Percentiles rank a stretch among this genome's conserved stretches.
phyloP scores from a whole-genome alignment of 2,329 filamentous ascomycete genomes.

The Cladosporium sp. region DNA sequence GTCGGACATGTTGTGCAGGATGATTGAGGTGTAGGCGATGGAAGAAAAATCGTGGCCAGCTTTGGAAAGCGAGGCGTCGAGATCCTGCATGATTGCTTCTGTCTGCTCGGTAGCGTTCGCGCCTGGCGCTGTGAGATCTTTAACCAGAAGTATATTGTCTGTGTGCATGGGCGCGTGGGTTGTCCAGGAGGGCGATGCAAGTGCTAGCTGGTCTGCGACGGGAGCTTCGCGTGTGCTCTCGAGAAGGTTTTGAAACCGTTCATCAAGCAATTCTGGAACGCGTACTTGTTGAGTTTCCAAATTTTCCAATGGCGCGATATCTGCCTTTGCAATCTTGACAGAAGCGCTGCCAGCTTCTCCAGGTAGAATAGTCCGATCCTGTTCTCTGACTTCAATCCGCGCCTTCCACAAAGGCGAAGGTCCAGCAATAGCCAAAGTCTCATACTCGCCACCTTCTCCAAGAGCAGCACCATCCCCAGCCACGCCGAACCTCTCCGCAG shows the following conservation, averaged over 20 bases:
- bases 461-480: constrained; percentile 65
- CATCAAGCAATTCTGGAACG: constrained; percentile 63
- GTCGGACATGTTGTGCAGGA: constrained; percentile 74
- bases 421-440: constrained; percentile 83
- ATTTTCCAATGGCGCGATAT: constrained; percentile 1
- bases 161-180: not conserved
- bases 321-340: constrained; percentile 51
- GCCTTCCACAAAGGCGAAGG: constrained; percentile 67
- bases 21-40: constrained; percentile 50
- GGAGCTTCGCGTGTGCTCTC: not conserved
- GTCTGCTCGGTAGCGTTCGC: constrained; percentile 37
- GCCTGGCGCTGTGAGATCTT: constrained; percentile 32
- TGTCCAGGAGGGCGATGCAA: not conserved
- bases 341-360: constrained; percentile 77
- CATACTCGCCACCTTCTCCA: constrained; percentile 93
- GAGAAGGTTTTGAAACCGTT: constrained; percentile 43
- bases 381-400: constrained; percentile 58
- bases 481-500: constrained; percentile 63
- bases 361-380: constrained; percentile 49
- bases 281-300: constrained; percentile 36
- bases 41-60: constrained; percentile 24
- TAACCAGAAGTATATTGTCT: constrained; percentile 24
- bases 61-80: constrained; percentile 27
- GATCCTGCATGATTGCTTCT: constrained; percentile 34
- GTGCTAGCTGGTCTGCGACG: too few species aligned